Conservation (phyloP, 2,329 filamentous ascomycete genomes). For the Neonectria punicea region DNA sequence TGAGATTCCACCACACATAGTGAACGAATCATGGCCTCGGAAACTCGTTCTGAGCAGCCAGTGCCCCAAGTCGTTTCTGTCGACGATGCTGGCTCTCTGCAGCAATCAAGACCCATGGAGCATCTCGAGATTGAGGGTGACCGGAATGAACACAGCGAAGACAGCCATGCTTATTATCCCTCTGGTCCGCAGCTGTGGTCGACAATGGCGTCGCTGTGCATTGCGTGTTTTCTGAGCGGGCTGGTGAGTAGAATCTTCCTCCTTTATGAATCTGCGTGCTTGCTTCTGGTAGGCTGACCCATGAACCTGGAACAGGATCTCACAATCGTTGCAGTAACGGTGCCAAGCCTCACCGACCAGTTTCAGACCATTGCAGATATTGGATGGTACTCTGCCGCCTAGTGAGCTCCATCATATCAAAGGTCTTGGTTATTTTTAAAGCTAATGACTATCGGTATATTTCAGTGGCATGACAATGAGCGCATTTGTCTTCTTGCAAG, state of each 20-base stretch:
- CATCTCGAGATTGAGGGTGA: constrained; percentile 20
- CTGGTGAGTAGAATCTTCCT: constrained; percentile 20
- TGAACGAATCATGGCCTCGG: constrained; percentile 19
- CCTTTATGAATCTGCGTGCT: background rate
- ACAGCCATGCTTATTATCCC: constrained; percentile 23
- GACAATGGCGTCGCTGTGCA: constrained; percentile 38
- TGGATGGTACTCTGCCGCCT: constrained; percentile 42
- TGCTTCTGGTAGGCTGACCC: background rate
- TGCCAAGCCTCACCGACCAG: constrained; percentile 39
- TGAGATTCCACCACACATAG: background rate
- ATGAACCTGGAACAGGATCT: constrained; percentile 26
- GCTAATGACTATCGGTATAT: background rate
- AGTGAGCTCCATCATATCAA: constrained; percentile 6
- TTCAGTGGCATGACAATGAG: constrained; percentile 38
- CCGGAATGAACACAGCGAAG: background rate
- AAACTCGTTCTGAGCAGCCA: background rate
- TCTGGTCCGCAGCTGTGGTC: constrained; percentile 38
- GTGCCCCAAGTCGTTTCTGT: background rate
- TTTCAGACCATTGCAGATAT: constrained; percentile 41
- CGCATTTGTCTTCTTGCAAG: constrained; percentile 39
- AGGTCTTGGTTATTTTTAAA: rapidly evolving
- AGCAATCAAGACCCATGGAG: constrained; percentile 3
- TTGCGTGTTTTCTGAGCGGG: constrained; percentile 37
- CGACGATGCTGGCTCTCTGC: background rate
- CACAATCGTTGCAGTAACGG: constrained; percentile 36